Conservation (phyloP, 2,329 filamentous ascomycete genomes). For the Ophiognomonia clavigignenti-juglandacearum region DNA sequence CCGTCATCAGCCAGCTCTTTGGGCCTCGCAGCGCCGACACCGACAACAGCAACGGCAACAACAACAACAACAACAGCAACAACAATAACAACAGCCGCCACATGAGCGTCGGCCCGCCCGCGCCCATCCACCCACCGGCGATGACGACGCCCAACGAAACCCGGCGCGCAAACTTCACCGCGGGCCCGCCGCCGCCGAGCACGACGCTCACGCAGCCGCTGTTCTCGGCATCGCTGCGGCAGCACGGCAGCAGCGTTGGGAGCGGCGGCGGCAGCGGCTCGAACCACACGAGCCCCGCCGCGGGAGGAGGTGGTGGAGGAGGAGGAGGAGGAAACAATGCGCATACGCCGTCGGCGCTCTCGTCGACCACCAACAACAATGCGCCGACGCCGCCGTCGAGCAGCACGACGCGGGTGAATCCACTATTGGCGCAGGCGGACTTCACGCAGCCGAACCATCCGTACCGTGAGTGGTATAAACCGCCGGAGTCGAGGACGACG, state of each 20-base stretch:
- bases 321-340: background rate
- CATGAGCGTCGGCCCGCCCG: background rate
- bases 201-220: background rate
- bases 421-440: conserved; percentile 63
- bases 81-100: background rate
- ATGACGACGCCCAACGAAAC: conserved; percentile 11
- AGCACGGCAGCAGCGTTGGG: too few relatives aligned
- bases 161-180: conserved; percentile 3
- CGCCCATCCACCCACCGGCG: conserved; percentile 18
- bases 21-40: background rate
- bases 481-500: conserved; percentile 47
- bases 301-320: too few relatives aligned
- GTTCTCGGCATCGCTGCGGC: too few relatives aligned
- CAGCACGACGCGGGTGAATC: conserved; percentile 52
- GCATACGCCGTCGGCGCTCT: conserved; percentile 10
- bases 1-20: conserved; percentile 7
- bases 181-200: background rate
- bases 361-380: conserved; percentile 7
- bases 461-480: conserved; percentile 76
- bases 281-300: conserved; percentile 12
- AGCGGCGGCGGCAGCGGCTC: too few relatives aligned
- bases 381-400: conserved; percentile 23
- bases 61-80: conserved; percentile 15
- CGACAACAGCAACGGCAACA: conserved; percentile 15
- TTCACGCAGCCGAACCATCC: conserved; percentile 76